A percentile compares a stretch with the other conserved stretches of the same genome.
These are phyloP conservation scores for Colletotrichum orbiculare DNA, from an alignment of 2,329 filamentous ascomycete genomes.

Conservation along the genomic window DNA sequence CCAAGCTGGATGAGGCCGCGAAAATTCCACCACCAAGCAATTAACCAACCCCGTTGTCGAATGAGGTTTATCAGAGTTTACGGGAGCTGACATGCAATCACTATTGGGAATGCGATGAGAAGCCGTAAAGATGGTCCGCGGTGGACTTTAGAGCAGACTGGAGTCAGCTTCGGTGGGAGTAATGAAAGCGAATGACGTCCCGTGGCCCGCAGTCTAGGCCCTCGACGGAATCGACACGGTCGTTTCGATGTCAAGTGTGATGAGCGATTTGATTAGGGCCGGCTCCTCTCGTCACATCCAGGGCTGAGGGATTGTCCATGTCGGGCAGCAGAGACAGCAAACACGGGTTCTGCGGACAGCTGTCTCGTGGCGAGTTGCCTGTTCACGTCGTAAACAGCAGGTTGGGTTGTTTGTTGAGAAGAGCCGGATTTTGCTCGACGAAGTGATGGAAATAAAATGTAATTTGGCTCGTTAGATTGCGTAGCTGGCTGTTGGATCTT, in stretches of 20 bases:
- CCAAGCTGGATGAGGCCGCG: too few species aligned
- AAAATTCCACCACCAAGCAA: too few species aligned
- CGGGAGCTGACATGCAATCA: too few species aligned
- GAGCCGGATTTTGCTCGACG: too few species aligned
- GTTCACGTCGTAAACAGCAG: not conserved
- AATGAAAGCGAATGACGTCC: not conserved
- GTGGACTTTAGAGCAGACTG: too few species aligned
- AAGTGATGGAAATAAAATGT: not conserved
- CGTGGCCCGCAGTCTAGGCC: not conserved
- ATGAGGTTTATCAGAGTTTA: too few species aligned
- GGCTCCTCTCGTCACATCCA: not conserved
- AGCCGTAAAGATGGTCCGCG: too few species aligned
- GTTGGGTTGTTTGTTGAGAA: not conserved
- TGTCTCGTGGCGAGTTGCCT: constrained; percentile 3
- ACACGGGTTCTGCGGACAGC: not conserved
- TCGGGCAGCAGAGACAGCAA: constrained; percentile 9
- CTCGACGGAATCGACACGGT: not conserved
- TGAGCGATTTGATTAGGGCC: constrained; percentile 2
- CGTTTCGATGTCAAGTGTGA: not conserved
- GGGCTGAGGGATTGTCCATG: not conserved
- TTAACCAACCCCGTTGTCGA: too few species aligned
- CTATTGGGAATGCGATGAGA: too few species aligned
- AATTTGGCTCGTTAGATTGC: constrained; percentile 20
- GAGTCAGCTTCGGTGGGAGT: too few species aligned
- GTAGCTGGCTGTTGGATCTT: not conserved